Base-by-base conservation (phyloP, 768 basidiomycete genomes). In the Leccinum variicolor region DNA sequence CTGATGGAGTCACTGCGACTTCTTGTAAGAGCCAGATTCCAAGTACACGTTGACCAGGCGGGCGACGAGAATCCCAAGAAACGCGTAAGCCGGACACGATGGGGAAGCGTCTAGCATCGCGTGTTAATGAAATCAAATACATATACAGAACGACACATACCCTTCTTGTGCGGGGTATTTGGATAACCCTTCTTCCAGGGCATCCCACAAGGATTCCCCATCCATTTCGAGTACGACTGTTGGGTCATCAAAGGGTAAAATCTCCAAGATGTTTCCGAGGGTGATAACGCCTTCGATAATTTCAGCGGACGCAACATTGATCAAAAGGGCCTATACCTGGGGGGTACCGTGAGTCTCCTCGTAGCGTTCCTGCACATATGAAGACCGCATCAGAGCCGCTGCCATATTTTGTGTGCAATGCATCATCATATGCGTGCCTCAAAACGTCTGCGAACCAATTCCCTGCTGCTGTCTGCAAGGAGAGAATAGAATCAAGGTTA, bases 151-250 rank as follows among this genome's bases (percentile, higher is more conserved):
- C 9, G n/a, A 50, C 2, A 57, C 77, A 71, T 59, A 85, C 92
- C 94, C 94, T 80, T 95, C 94, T 72, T 94, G 92, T 17, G 92
- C 87, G 7, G 94, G 94, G 83, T 89, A 95, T 53, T 82, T 90
- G 57, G 75, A 76, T 6, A 97, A 74, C 6, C 84, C 82, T 11
- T 77, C 77, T 66, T 97, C 94, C 34, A 96, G 62, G 0, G 87
- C 84, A 43, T 84, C 85, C 90, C 92, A 94, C 46, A 96, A 79
- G 0, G 84, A 77, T 62, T 81, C 78, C 2, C 94, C 93, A 61
- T 91, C 85, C 15, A 96, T 69, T 69, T 94, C 87, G 11, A 94
- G 64, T 3, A 93, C 91, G 6, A 97, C 81, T 15, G 88, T 76
- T 2, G 92, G 87, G 64, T 96, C 94, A 55, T 90, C 87, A 58